Base-by-base conservation (phyloP, 768 basidiomycete species). In the Leccinum sublutescens region DNA sequence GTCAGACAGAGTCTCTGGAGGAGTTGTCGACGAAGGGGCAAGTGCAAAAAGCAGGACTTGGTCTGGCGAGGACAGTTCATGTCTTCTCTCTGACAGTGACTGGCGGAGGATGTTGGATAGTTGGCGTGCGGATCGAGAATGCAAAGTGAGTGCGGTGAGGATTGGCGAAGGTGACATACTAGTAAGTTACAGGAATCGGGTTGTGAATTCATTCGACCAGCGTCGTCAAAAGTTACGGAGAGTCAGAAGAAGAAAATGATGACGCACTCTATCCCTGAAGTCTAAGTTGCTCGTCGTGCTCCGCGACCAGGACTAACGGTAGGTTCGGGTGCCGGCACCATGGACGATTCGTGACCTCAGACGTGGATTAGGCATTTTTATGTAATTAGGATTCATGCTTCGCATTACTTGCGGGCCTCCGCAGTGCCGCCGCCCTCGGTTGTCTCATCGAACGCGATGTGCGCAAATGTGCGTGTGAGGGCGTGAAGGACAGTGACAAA, bases 1-100 rank as follows among this genome's bases (percentile, higher is more conserved):
- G 3, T 65, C 62, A 15, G 79, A 77, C 19, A 85, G 57, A 25
- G 61, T 43, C 6, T 62, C 63, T 48, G 65, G 68, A 10, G 64
- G 50, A 21, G 63, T 65, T 34, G 62, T 61, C 25, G 58, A 45
- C 6, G 71, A 71, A 43, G 71, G 73, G 3, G 71, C 65, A 38
- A 72, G 57, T 2, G 64, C 56, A 47, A 72, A 72, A 8, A 72
- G 67, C 12, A 72, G 54, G 12, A 56, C 43, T 34, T 50, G 14
- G n/a, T 50, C 49, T 38, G 45, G 47, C 3, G 47, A 45, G 2
- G 50, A 50, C 1, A 36, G 51, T 40, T 29, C 23, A 34, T 52
- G 52, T 36, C 27, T 25, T 50, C 10, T 47, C 23, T 62, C 55
- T 12, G 9, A 52, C 34, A 54, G 38, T 17, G 64, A 56, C 52